Conservation (phyloP, 2,329 filamentous ascomycete genomes). For the Pezicula carpinea region DNA sequence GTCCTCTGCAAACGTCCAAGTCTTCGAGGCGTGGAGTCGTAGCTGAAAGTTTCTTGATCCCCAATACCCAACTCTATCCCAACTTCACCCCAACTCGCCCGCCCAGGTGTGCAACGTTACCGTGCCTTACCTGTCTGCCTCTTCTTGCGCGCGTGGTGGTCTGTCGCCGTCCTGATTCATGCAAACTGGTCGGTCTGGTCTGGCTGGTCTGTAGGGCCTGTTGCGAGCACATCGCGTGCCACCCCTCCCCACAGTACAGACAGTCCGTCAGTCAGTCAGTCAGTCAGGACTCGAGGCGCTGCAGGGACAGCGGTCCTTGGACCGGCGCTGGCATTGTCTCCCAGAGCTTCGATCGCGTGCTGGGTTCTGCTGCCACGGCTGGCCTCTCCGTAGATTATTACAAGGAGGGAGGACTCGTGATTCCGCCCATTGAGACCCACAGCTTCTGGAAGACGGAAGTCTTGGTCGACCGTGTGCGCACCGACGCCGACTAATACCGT, state of each 20-base stretch:
- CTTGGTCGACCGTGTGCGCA: background rate
- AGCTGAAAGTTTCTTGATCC: slow-evolving; percentile 6
- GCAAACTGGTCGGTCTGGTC: slow-evolving; percentile 9
- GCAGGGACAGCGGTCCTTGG: slow-evolving; percentile 1
- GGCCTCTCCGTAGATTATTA: background rate
- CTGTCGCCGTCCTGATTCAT: slow-evolving; percentile 12
- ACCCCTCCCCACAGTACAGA: background rate
- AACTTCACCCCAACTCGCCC: slow-evolving; percentile 11
- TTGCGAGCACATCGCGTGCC: slow-evolving; percentile 1
- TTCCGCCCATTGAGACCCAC: background rate
- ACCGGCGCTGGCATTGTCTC: background rate
- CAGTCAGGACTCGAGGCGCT: slow-evolving; percentile 1
- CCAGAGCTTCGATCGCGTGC: background rate
- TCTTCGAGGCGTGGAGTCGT: slow-evolving; percentile 9
- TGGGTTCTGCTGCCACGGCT: background rate
- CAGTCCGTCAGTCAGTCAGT: too few species aligned
- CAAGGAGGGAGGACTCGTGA: background rate
- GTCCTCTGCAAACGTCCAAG: slow-evolving; percentile 8
- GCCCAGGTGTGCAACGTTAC: background rate
- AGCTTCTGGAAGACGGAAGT: slow-evolving; percentile 1
- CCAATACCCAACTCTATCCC: slow-evolving; percentile 16
- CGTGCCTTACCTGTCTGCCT: background rate
- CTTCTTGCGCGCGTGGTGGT: background rate
- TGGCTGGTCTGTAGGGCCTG: slow-evolving; percentile 5
- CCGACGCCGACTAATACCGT: background rate